Evolutionary conservation across 129 eudicot species (phyloP).

Genomic region (Centaurea solstitialis): DNA sequence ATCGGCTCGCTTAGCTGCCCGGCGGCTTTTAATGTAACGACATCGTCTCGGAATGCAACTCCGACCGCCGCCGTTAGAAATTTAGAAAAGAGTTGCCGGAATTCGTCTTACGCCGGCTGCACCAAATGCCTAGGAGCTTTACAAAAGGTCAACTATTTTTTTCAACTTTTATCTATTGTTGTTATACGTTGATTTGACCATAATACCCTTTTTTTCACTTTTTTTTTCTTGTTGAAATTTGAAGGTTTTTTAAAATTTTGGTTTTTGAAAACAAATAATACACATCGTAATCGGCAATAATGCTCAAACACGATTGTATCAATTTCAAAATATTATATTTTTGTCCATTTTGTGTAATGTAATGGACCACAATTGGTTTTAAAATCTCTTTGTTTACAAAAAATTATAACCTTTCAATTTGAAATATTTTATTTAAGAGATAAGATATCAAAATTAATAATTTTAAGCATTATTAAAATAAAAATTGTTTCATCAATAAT

Average conservation of each 20-base stretch:
- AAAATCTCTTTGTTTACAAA: neutral
- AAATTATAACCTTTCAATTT: neutral
- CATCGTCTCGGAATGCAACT: slow-evolving; percentile 42
- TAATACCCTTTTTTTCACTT: slow-evolving; percentile 1
- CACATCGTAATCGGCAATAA: neutral
- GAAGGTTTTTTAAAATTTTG: neutral
- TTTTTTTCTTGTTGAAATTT: neutral
- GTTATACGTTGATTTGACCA: slow-evolving; percentile 16
- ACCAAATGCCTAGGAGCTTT: slow-evolving; percentile 90
- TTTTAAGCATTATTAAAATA: neutral
- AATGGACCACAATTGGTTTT: neutral
- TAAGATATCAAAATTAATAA: neutral
- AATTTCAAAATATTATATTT: too few relatives aligned
- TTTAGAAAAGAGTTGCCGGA: slow-evolving; percentile 79
- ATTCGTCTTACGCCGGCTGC: slow-evolving; percentile 90
- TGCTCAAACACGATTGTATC: neutral
- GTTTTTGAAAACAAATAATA: neutral
- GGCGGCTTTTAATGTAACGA: slow-evolving; percentile 76
- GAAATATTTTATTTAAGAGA: neutral
- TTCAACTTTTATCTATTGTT: neutral
- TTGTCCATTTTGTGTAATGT: neutral
- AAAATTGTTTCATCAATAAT: neutral
- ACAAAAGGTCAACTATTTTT: slow-evolving; percentile 58
- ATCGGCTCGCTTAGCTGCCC: slow-evolving; percentile 78
- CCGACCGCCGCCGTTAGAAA: slow-evolving; percentile 90